Base-by-base conservation (phyloP, 2,329 filamentous ascomycete species). In the Ophiostoma novo-ulmi region DNA sequence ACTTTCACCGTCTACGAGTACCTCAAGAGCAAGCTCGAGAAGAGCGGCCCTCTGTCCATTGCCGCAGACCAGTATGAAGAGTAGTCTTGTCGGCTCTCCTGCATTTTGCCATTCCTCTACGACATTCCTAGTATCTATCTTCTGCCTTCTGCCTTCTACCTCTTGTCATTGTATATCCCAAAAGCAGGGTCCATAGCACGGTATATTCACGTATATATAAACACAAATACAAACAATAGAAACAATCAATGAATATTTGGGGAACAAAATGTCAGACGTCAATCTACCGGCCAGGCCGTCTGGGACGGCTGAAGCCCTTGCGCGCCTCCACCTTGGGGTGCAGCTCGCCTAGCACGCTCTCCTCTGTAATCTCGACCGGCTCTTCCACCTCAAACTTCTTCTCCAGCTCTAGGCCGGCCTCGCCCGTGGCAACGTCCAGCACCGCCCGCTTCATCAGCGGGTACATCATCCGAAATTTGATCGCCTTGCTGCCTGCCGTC, bases 381-480 rank as follows among this genome's bases (percentile, higher is more conserved):
- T 91, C 85, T 75, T 88, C 86, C 2, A 88, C 85, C 78, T 90
- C 88, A 72, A 91, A 88, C 78, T 85, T 90, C 85, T 92, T 93
- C 71, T 87, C 88, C 5, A 92, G 81, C 71, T 82, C 83, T 68
- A 94, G 77, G 0, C 88, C 89, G 1, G 87, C 89, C 74, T 92
- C 87, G 48, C 80, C 80, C 75, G 89, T 86, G 22, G 91, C 91
- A 44, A 89, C 78, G n/a, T 82, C 80, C 39, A 93, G 82, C 3
- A 92, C 90, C 35, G 87, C 85, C 13, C 86, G 83, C 80, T 89
- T 89, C 82, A 89, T 89, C 36, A 89, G 81, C 44, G 92, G 91
- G 78, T 95, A 95, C 77, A 95, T 80, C 92, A 96, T 96, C 74
- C 91, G 85, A 80, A 91, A 90, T 81, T 92, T 94, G 81, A 95